Evolutionary conservation across 2,329 filamentous ascomycete genomes (phyloP), one percentile per base, ranked within the genome.

Genomic region (Lasiodiplodia sp.): DNA sequence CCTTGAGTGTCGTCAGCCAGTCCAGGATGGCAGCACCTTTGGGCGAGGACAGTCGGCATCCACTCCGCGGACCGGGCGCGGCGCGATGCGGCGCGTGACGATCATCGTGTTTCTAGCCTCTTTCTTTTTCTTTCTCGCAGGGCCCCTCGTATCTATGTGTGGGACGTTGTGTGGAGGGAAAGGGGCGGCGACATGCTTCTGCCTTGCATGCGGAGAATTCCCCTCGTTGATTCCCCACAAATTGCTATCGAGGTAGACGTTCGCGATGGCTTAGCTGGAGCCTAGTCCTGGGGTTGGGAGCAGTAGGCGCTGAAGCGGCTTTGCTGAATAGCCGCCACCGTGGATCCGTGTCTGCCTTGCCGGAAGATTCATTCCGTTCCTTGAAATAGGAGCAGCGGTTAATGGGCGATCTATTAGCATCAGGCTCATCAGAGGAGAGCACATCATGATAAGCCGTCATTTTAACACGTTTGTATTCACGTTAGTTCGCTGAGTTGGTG

Each of bases 1-100:
- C 44, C n/a, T 8, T 18, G 18, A 1, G 60, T 25, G 14, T 18
- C 58, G 25, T 64, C 47, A 52, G 60, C 60, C 60, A 64, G 31
- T 47, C 44, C 18, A 21, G 6, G 12, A 31, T 51, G 60, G 52
- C 23, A 37, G 21, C 23, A 10, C 21, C 18, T n/a, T 52, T 12
- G 60, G 47, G 8, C n/a, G 18, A 37, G 4, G 56, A 18, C 31
- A 18, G n/a, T 52, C 37, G 37, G 37, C 56, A 34, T 34, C 16
- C n/a, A 3, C 31, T 34, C 8, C 31, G 8, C 31, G 31, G 31
- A 10, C 31, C 31, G 8, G 31, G 31, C 31, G 56, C 12, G 56
- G 37, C 21, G 57, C 57, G 23, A 31, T 1, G 38, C 57, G 23
- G 25, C 6, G 38, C 38, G 56, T 31, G 18, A 18, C 58, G 58